A percentile compares a stretch with the other conserved stretches of the same genome.
phyloP scores from a whole-genome alignment of 2,329 filamentous ascomycete species.

The Aspergillus niger region DNA sequence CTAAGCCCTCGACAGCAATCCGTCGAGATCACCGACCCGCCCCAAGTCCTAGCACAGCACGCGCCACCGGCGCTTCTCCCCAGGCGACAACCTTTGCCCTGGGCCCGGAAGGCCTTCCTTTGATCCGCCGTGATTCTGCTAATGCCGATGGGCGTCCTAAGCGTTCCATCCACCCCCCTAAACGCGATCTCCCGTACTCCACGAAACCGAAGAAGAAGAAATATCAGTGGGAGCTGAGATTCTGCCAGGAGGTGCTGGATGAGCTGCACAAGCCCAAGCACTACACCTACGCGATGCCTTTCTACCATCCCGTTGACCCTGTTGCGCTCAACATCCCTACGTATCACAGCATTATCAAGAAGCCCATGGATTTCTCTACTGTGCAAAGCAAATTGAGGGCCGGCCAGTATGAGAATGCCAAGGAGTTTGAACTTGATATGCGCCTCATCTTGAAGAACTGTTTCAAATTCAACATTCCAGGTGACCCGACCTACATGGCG shows the following conservation, averaged over 20 bases:
- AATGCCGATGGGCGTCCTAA: slow-evolving; percentile 81
- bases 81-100: slow-evolving; percentile 69
- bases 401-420: slow-evolving; percentile 77
- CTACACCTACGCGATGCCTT: slow-evolving; percentile 67
- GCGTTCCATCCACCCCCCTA: slow-evolving; percentile 88
- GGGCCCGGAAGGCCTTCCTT: slow-evolving; percentile 73
- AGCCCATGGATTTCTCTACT: slow-evolving; percentile 92
- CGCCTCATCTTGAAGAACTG: slow-evolving; percentile 86
- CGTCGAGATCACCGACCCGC: slow-evolving; percentile 53
- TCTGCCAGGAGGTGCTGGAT: slow-evolving; percentile 78
- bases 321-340: slow-evolving; percentile 91
- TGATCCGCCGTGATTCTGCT: slow-evolving; percentile 82
- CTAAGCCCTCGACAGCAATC: slow-evolving; percentile 44
- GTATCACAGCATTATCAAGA: slow-evolving; percentile 92
- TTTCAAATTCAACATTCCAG: slow-evolving; percentile 83
- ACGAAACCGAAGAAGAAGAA: slow-evolving; percentile 90
- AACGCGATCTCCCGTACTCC: slow-evolving; percentile 88
- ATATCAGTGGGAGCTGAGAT: slow-evolving; percentile 82
- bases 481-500: slow-evolving; percentile 70
- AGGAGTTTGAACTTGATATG: slow-evolving; percentile 84
- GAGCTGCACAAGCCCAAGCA: slow-evolving; percentile 78
- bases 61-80: slow-evolving; percentile 32
- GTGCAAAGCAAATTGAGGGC: slow-evolving; percentile 73
- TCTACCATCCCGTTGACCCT: slow-evolving; percentile 83
- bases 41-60: slow-evolving; percentile 44